Evolutionary conservation across 2,329 filamentous ascomycete species (phyloP), one percentile per base, ranked within the genome.

Genomic region (Nemania abortiva): DNA sequence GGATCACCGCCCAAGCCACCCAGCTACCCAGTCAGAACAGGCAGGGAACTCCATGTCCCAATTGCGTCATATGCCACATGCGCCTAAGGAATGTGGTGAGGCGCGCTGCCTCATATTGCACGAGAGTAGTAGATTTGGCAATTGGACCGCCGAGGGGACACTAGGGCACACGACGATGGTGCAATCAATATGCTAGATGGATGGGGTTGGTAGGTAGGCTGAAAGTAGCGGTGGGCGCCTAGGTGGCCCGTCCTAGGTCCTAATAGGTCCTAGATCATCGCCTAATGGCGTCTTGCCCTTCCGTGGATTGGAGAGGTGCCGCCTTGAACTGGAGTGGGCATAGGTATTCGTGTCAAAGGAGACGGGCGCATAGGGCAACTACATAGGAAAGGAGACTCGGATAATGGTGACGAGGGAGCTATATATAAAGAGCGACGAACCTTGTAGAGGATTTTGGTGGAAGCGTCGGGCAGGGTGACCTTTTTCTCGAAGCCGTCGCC

Each of bases 381-480:
- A 11, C 64, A 70, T 57, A 68, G 59, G 42, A 47, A 20, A 49
- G 47, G 18, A 63, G 9, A 34, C 18, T 27, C 6, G 20, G 53
- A 50, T 13, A 34, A 69, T 50, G 20, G 68, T 53, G 62, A 56
- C 62, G 63, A 55, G 72, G 62, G 59, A 39, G 42, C 34, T 3
- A 66, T 39, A 50, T n/a, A 27, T 45, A 61, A 63, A 55, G 4
- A 68, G 39, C 66, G 67, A 84, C 86, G 74, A 85, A 97, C 95
- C 93, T 99, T 99, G 90, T 98, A 99, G 79, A 91, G 90, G 75
- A 97, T 91, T 84, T 96, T 97, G 72, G 90, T 84, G 57, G 85
- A 83, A 18, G 85, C 83, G 64, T 88, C 84, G 58, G 91, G 85
- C 39, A 98, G 86, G 62, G 88, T 84, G 69, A 99, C 94, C 39